These are phyloP conservation scores for Penstemon newberryi DNA, from an alignment of 257 asterid species.

Conservation along the genomic window DNA sequence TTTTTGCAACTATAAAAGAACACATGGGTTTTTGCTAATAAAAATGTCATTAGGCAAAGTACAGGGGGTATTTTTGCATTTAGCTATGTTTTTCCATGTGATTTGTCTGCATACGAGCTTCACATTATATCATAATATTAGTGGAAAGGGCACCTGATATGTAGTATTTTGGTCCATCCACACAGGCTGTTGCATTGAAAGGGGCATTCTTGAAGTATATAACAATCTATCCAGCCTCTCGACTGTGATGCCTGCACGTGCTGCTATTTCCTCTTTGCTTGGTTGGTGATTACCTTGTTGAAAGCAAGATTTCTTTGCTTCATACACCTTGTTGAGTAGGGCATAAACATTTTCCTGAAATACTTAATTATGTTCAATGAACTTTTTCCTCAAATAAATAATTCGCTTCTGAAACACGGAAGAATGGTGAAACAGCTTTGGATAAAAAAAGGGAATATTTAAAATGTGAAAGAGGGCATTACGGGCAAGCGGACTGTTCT, in stretches of 20 bases:
- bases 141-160: constrained; percentile 39
- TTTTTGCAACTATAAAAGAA: no score
- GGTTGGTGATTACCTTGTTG: constrained; percentile 66
- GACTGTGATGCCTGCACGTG: constrained; percentile 64
- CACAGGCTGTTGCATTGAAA: constrained; percentile 74
- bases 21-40: no score
- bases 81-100: no score
- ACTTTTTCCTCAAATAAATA: background rate
- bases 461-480: constrained; percentile 37
- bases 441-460: constrained; percentile 18
- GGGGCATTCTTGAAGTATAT: constrained; percentile 62
- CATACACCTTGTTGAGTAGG: constrained; percentile 68
- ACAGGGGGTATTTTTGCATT: no score
- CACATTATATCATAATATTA: no score
- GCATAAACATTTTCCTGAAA: constrained; percentile 80
- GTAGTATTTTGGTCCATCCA: constrained; percentile 79
- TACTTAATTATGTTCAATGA: constrained; percentile 25
- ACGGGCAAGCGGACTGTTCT: constrained; percentile 93
- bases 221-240: constrained; percentile 68
- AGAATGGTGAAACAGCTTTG: background rate
- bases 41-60: no score
- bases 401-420: background rate
- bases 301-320: constrained; percentile 60
- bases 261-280: constrained; percentile 71
- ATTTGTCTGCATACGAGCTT: no score